Evolutionary conservation across 768 basidiomycete genomes (phyloP), one percentile per base, ranked within the genome.

Genomic region (Pleurotus salmoneostramineus): DNA sequence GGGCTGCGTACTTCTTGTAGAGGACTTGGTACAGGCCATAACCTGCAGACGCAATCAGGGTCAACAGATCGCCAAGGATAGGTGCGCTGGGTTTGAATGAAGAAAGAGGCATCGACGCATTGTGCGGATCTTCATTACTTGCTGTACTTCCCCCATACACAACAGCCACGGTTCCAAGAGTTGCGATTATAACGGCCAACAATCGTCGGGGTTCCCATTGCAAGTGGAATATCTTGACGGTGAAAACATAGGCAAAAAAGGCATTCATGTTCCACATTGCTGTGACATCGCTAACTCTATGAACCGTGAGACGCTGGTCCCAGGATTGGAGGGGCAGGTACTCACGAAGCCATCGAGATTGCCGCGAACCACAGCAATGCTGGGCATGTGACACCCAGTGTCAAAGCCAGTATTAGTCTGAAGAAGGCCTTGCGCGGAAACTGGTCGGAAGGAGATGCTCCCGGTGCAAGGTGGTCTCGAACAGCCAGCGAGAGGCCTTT

Each of bases 221-320:
- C 27, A 83, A 72, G 17, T 79, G 73, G 60, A 87, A 85, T 2
- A 93, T 64, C 63, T 83, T 83, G 60, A 95, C 84, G n/a, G 87
- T 83, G 68, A 98, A 83, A 31, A 93, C 68, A 67, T 98, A 98
- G 4, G 91, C 90, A 70, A 93, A 95, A 74, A 98, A 95, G 0
- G 91, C 88, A 64, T 90, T 91, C 6, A 89, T 87, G 67, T 96
- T 95, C 85, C 57, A 69, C 63, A 56, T 64, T 77, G 81, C 81
- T 36, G 93, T 95, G 31, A 95, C 84, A 71, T 95, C 92, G 62
- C 86, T 88, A 31, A 93, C 77, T 21, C 93, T 93, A 60, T 31
- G 57, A 21, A 58, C 31, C 42, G 27, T 63, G 57, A 62, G 36
- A 65, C 55, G 31, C 46, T 47, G 44, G 44, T 37, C 12, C 12